Evolutionary conservation across 1,284 basidiomycete species (phyloP), one percentile per base, ranked within the genome.

Genomic region (Mycena citricolor): DNA sequence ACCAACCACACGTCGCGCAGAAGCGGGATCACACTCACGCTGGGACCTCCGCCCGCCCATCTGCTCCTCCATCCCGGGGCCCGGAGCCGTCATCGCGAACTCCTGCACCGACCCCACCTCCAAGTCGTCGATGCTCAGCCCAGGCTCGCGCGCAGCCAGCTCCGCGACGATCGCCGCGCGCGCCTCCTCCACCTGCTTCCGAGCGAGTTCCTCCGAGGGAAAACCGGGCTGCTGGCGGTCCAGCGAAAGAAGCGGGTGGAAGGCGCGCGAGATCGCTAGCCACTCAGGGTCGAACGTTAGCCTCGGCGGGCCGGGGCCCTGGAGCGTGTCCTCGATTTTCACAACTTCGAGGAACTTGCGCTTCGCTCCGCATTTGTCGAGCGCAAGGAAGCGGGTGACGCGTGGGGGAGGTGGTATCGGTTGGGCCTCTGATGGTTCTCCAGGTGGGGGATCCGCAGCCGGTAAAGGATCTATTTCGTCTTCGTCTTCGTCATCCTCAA

Each of bases 201-300:
- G 68, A 0, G 86, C 74, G 3, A 77, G 69, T 1, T 65, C 61
- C 32, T 80, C 77, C 3, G 74, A 73, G 0, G 90, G 87, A 47
- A 91, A 85, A 1, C 67, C 52, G 2, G 68, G 61, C 42, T 83
- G 79, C 7, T 64, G 62, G 4, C 64, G 70, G 4, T 63, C 61
- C 0, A 70, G 68, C 1, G 87, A 83, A 49, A 98, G 76, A 66
- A 79, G 86, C 0, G 83, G 81, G 54, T 95, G 83, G 55, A 94
- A 85, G 0, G 90, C 92, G 5, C 89, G 85, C 0, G 83, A 85
- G 61, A 98, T 93, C 0, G 94, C 94, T 17, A 99, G 80, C 97
- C 95, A 99, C 63, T 92, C 79, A 3, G 85, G 84, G 61, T 97
- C 91, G 64, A 81, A 97, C 1, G 61, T 67, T 20, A 77, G 71